Percentiles rank a stretch among this genome's conserved stretches.
phyloP scores from a whole-genome alignment of 106 monocot species.

The Dendrobium chrysotoxum region DNA sequence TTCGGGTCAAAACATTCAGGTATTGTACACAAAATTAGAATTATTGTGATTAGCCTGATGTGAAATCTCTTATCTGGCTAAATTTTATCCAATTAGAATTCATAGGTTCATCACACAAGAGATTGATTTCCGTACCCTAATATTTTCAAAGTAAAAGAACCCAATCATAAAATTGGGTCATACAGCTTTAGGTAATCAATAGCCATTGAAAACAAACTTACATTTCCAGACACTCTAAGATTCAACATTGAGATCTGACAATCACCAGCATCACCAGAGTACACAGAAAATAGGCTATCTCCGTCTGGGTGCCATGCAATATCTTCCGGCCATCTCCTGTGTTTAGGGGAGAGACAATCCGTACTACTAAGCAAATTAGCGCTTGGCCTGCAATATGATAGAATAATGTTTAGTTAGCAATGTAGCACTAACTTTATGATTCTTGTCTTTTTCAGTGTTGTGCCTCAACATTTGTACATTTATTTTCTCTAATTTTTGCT shows the following conservation, averaged over 20 bases:
- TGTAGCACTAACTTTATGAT: constrained; percentile 2
- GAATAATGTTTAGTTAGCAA: background rate
- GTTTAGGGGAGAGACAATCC: constrained; percentile 62
- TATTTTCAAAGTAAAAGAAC: background rate
- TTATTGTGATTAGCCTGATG: background rate
- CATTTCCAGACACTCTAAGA: constrained; percentile 38
- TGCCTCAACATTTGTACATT: background rate
- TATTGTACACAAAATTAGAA: background rate
- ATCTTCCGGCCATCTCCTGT: constrained; percentile 93
- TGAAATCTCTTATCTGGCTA: background rate
- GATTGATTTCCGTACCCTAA: background rate
- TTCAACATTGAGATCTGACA: constrained; percentile 59
- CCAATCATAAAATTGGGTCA: background rate
- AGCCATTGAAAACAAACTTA: constrained; percentile 18
- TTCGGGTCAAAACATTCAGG: background rate
- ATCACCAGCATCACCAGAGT: constrained; percentile 58
- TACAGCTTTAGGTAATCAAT: background rate
- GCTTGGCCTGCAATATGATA: constrained; percentile 33
- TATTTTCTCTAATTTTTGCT: background rate
- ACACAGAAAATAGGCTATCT: constrained; percentile 48
- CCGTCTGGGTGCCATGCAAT: constrained; percentile 82
- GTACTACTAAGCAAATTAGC: constrained; percentile 43
- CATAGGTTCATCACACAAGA: background rate
- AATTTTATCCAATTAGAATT: background rate
- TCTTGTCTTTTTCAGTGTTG: background rate